Base-by-base conservation (phyloP, 257 asterid species). In the Scutellaria minor region DNA sequence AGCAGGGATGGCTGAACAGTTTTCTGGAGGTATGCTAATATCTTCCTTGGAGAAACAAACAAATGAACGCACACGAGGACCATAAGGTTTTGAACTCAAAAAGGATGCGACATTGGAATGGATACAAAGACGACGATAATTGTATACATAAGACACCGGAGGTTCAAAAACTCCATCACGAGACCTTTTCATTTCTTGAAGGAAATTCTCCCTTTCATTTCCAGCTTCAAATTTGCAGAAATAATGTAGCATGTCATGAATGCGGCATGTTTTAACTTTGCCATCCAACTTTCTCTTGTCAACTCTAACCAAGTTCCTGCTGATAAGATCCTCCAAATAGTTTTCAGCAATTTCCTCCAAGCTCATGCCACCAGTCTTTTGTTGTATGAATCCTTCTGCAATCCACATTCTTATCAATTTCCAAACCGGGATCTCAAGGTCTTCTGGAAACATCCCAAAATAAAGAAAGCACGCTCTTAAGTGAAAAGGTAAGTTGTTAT, bases 391-490 rank as follows among this genome's bases (percentile, higher is more conserved):
- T 9, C 72, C 72, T 67, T 67, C 72, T 31, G 62, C 72, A 51
- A 81, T 73, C 91, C 88, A 86, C 76, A 83, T 42, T 1, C 75
- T 72, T 1, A 78, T 61, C n/a, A 86, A 41, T 68, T 75, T 82
- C 82, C 83, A 69, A 2, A 72, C 62, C 6, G 72, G 72, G 13
- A 67, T 67, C 62, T 67, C 61, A 51, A 50, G 51, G 50, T 51
- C 72, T 37, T 67, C 61, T 1, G 73, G 63, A 39, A 68, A 68
- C 20, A 68, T 18, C 5, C 73, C 73, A 9, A 68, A 13, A 20
- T 68, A 68, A 11, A 68, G 64, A 37, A 68, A 68, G 41, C 73
- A 68, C 3, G 46, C 50, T 15, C 15, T 52, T 9, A 68, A 10
- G 5, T 52, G 51, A 18, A 15, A 5, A 0, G 73, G 73, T 13